Evolutionary conservation across 805 yeast species (phyloP), one percentile per base, ranked within the genome.

Genomic region (Candida vartiovaarae): DNA sequence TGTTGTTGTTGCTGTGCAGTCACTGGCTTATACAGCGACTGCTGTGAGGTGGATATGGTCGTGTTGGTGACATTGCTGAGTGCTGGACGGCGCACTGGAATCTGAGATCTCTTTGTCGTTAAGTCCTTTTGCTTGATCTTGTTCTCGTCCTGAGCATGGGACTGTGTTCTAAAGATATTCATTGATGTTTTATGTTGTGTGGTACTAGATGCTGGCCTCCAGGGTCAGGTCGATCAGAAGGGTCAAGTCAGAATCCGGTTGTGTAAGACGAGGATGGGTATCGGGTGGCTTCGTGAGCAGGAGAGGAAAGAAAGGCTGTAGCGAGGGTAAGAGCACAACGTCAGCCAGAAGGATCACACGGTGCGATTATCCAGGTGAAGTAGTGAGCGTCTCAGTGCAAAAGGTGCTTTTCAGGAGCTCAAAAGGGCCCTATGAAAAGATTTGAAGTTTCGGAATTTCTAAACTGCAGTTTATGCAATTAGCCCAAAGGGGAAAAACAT

Each of bases 11-110:
- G 20, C 33, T 32, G 33, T 32, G 33, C 33, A n/a, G 6, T 33
- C 46, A 15, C 42, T 53, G 39, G 39, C 39, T 36, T 36, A 32
- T 36, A 36, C 32, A 36, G n/a, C 32, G 25, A n/a, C 8, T 27
- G 25, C 8, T 20, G 20, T 4, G 35, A 26, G 9, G 41, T 32
- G 23, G 31, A 63, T 20, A 32, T 20, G 20, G 33, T 32, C 55
- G 55, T 64, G 57, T 47, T 58, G 37, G 57, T 54, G 46, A 54
- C 64, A 52, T 52, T 57, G 36, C 50, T 51, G 39, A 46, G 48
- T 27, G 52, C 64, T 46, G 47, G 55, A 60, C 54, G 55, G 45
- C 61, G 54, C 3, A 56, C 49, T 6, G 61, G 60, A 35, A 57
- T 55, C 44, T 54, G 56, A 6, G 58, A 53, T 43, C 49, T 51